Conservation (phyloP, 805 yeast species). For the Spathaspora gorwiae region DNA sequence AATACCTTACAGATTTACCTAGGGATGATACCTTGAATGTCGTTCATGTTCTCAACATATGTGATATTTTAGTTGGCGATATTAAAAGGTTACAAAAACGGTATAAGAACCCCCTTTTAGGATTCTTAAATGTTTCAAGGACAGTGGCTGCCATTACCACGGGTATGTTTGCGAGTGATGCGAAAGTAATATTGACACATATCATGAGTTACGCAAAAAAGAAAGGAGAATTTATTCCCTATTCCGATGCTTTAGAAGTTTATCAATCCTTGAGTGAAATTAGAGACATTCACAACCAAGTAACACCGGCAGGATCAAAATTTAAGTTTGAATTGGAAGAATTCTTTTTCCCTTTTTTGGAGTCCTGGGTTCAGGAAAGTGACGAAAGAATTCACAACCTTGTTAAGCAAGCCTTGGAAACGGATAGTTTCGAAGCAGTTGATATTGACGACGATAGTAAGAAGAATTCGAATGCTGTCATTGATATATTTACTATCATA, state of each 20-base stretch:
- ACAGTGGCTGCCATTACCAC: slow-evolving; percentile 47
- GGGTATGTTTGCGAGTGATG: slow-evolving; percentile 50
- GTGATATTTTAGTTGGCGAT: slow-evolving; percentile 47
- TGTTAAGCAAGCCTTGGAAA: slow-evolving; percentile 50
- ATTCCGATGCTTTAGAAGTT: slow-evolving; percentile 54
- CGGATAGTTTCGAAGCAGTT: slow-evolving; percentile 55
- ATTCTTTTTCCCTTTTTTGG: slow-evolving; percentile 41
- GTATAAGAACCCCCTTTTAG: slow-evolving; percentile 60
- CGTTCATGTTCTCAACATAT: slow-evolving; percentile 52
- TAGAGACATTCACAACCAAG: slow-evolving; percentile 48
- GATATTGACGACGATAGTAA: slow-evolving; percentile 37
- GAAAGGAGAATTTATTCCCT: slow-evolving; percentile 33
- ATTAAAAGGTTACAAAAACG: slow-evolving; percentile 52
- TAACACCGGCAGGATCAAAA: slow-evolving; percentile 29
- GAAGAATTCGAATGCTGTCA: slow-evolving; percentile 55
- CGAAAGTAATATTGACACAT: slow-evolving; percentile 46
- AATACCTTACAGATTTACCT: slow-evolving; percentile 47
- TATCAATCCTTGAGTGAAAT: slow-evolving; percentile 52
- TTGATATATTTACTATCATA: slow-evolving; percentile 63
- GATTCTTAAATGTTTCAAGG: slow-evolving; percentile 47
- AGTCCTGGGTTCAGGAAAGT: slow-evolving; percentile 41
- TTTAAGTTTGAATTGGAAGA: slow-evolving; percentile 56
- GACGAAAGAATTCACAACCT: slow-evolving; percentile 42
- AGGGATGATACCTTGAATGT: slow-evolving; percentile 50
- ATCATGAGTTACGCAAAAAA: slow-evolving; percentile 38